A percentile compares a stretch with the other conserved stretches of the same genome.
phyloP scores from a whole-genome alignment of 331 rosid species.

The Malus hybrid region DNA sequence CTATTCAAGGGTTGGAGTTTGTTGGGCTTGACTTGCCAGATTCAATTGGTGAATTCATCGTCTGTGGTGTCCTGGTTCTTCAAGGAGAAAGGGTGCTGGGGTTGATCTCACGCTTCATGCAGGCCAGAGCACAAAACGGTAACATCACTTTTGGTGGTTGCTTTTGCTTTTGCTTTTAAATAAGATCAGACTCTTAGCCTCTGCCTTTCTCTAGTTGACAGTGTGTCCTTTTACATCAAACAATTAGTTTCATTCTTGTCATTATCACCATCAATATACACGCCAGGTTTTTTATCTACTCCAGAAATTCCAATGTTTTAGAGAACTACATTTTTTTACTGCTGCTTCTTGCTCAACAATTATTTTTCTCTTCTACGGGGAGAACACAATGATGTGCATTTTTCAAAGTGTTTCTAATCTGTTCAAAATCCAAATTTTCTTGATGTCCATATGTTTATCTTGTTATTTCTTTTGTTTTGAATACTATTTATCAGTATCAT shows the following conservation, averaged over 20 bases:
- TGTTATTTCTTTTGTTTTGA: neutral
- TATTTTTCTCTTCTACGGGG: neutral
- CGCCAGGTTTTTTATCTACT: neutral
- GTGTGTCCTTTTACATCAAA: neutral
- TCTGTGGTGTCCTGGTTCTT: slow-evolving; percentile 63
- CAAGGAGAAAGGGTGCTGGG: slow-evolving; percentile 65
- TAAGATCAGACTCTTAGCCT: slow-evolving; percentile 2
- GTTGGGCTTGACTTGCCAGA: slow-evolving; percentile 93
- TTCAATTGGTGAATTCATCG: slow-evolving; percentile 77
- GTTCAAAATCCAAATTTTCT: neutral
- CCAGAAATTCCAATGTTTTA: neutral
- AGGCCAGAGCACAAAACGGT: slow-evolving; percentile 74
- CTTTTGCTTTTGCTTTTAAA: neutral
- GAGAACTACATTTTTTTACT: neutral
- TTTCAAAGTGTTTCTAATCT: neutral
- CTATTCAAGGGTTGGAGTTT: slow-evolving; percentile 76
- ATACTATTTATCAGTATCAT: slow-evolving; percentile 9
- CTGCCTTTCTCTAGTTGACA: neutral
- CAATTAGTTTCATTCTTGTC: neutral
- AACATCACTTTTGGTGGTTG: slow-evolving; percentile 4
- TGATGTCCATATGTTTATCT: neutral
- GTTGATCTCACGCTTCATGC: slow-evolving; percentile 71
- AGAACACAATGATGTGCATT: neutral
- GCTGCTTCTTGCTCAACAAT: slow-evolving; percentile 7
- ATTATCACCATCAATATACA: neutral